Conservation (phyloP, 805 yeast species). For the Wickerhamomyces rabaulensis region DNA sequence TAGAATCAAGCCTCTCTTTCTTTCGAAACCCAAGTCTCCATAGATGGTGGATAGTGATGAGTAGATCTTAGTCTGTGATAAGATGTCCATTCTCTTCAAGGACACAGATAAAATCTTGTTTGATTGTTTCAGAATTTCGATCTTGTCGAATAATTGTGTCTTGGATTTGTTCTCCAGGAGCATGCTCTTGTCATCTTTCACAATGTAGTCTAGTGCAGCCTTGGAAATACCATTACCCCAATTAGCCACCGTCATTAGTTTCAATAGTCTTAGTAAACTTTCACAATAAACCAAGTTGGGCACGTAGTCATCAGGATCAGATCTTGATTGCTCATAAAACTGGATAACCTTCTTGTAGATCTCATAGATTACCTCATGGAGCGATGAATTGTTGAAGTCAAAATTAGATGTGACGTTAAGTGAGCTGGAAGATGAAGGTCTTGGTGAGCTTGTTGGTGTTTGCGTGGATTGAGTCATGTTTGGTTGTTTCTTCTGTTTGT, state of each 20-base stretch:
- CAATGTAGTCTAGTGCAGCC: constrained; percentile 37
- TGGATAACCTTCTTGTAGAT: constrained; percentile 34
- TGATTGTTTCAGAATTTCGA: constrained; percentile 46
- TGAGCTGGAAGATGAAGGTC: constrained; percentile 34
- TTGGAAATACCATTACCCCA: constrained; percentile 44
- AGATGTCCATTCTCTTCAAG: constrained; percentile 38
- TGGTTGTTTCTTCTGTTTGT: constrained; percentile 21
- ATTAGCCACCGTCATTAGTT: constrained; percentile 50
- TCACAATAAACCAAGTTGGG: constrained; percentile 82
- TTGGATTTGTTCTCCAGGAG: constrained; percentile 6
- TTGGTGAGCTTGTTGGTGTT: constrained; percentile 40
- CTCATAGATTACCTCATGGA: constrained; percentile 32
- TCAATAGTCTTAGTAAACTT: constrained; percentile 55
- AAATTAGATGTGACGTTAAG: not conserved
- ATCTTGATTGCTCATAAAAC: constrained; percentile 46
- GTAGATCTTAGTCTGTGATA: constrained; percentile 58
- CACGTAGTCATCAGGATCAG: constrained; percentile 64
- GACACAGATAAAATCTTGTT: constrained; percentile 41
- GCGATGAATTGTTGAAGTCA: constrained; percentile 1
- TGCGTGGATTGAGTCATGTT: constrained; percentile 7
- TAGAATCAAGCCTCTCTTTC: constrained; percentile 69
- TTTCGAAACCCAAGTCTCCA: constrained; percentile 48
- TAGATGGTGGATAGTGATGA: constrained; percentile 63
- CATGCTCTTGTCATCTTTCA: constrained; percentile 29
- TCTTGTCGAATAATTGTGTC: constrained; percentile 21